Evolutionary conservation across 106 monocot genomes (phyloP), one percentile per base, ranked within the genome.

Genomic region (Amphibolis antarctica): DNA sequence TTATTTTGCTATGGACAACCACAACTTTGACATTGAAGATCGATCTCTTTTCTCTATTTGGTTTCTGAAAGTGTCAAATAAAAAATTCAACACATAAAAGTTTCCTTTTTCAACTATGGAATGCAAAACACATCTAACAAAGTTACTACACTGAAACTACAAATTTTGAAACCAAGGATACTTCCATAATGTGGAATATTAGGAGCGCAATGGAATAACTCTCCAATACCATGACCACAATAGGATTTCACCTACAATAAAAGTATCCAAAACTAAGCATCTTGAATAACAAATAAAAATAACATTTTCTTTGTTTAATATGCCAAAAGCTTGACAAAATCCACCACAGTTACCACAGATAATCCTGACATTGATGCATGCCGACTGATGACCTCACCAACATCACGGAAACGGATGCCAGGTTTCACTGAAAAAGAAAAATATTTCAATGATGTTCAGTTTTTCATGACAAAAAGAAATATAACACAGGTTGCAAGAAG

Each of bases 141-240:
- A 36, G 36, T 36, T 4, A 36, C 7, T 36, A 4, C 36, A 4
- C 7, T 4, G 36, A 36, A 36, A 36, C 36, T 36, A 36, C 36
- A 36, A 36, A 36, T 4, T 36, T 36, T 36, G 23, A 7, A 42
- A 61, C 20, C 28, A 43, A 76, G 86, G 80, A 87, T 98, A 98
- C 98, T 91, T 81, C 59, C 77, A 79, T 98, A 98, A 66, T 98
- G 98, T 77, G 98, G 98, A 59, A 98, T 91, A 59, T 90, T 91
- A 66, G 98, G 98, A 42, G 98, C 98, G 69, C 98, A 98, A 28
- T 98, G 98, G 67, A 98, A 98, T 25, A 98, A 60, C 66, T 98
- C 98, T 54, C 98, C 98, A 60, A 98, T 98, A 77, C 98, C 98
- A 85, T 98, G 98, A 23, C 98, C 98, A 69, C 98, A 98, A 55